These are phyloP conservation scores for Gossypium aridum DNA, from an alignment of 441 rosid genomes.

Conservation along the genomic window DNA sequence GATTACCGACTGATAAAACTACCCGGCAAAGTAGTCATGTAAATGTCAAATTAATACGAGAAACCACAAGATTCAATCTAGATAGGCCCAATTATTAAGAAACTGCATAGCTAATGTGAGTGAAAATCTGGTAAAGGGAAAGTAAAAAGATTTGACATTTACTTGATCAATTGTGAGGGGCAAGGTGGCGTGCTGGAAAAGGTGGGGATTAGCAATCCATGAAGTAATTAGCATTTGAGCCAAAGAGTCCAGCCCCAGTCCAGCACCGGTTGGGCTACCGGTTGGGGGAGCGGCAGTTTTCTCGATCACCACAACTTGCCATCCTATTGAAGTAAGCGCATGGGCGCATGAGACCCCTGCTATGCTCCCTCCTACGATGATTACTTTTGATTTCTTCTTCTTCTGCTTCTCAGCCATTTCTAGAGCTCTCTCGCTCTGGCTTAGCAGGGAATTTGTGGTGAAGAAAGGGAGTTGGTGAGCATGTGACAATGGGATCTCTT, in stretches of 20 bases:
- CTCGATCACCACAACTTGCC: constrained; percentile 59
- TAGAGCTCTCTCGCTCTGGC: background rate
- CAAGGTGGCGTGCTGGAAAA: constrained; percentile 33
- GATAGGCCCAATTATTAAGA: background rate
- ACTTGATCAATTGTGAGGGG: constrained; percentile 54
- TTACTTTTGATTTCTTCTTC: constrained; percentile 29
- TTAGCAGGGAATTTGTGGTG: background rate
- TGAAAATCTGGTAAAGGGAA: background rate
- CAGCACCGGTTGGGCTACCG: constrained; percentile 72
- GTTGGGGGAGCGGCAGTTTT: constrained; percentile 44
- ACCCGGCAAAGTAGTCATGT: background rate
- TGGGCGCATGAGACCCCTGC: constrained; percentile 71
- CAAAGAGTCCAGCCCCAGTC: constrained; percentile 49
- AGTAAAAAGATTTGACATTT: background rate
- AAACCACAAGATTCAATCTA: background rate
- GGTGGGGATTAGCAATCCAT: constrained; percentile 41
- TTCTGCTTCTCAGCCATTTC: constrained; percentile 17
- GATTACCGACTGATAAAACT: too few species aligned
- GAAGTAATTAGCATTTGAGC: constrained; percentile 39
- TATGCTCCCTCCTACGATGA: constrained; percentile 71
- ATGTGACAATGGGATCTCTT: background rate
- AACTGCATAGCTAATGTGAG: background rate
- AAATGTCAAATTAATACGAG: background rate
- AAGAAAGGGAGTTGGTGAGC: background rate
- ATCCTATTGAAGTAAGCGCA: constrained; percentile 47